Base-by-base conservation (phyloP, 2,329 filamentous ascomycete genomes). In the Ampelomyces quisqualis region DNA sequence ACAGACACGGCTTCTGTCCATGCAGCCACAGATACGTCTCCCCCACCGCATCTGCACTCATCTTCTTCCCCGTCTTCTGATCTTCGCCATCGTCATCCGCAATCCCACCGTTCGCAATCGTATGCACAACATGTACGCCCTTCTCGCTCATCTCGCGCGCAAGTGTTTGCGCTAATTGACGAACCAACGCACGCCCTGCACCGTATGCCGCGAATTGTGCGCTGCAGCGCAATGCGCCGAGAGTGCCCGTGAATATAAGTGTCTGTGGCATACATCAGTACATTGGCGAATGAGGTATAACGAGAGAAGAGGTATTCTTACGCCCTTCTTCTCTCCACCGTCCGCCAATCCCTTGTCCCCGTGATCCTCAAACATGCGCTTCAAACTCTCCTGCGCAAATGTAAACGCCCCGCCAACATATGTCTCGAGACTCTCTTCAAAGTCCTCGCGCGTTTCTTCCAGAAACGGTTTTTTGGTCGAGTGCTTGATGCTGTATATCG, bases 111-210 rank as follows among this genome's bases (percentile, higher is more conserved):
- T 81, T 81, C 1, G 75, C 77, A 45, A 82, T 77, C 2, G 78
- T 72, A 61, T 82, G 79, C n/a, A 76, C 77, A 3, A 80, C 77
- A 58, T 82, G 77, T 0, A 82, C 62, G 2, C 78, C 78, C 45
- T 73, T 75, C n/a, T 70, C 69, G 49, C 73, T 77, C 64, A 80
- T 76, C 60, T 82, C 79, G 24, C 77, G 72, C 0, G 77, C 77
- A 29, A 82, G 60, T 6, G 71, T 74, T 58, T 81, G 77, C 0
- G 77, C 77, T 9, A 81, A 62, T 61, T 80, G 78, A 24, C 78
- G 62, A 5, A 78, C 76, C 1, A 73, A 74, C 0, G 74, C 68
- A 3, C 77, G 65, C 1, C 74, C 73, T 5, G 77, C 78, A 7
- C 78, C 78, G 45, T 81, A 81, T 1, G 77, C 73, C 1, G 72